These are phyloP conservation scores for Posidonia australis DNA, from an alignment of 106 monocot species.

Conservation along the genomic window DNA sequence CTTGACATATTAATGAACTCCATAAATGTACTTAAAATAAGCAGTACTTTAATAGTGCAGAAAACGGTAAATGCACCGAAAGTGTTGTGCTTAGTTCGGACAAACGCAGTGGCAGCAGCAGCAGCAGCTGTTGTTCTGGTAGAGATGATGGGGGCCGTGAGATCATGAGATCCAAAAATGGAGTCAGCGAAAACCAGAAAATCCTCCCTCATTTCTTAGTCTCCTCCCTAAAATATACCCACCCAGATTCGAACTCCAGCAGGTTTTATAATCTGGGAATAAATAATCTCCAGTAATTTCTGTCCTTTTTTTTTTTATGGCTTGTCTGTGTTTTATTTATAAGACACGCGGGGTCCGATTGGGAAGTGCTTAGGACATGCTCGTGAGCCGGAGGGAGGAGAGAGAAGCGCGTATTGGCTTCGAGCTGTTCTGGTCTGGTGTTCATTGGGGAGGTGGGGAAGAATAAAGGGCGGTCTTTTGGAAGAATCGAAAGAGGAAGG, in stretches of 20 bases:
- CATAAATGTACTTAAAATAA: too few species aligned
- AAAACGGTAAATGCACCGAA: too few species aligned
- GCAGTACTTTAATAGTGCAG: too few species aligned
- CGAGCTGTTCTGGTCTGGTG: slow-evolving; percentile 5
- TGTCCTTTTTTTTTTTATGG: neutral
- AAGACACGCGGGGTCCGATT: neutral
- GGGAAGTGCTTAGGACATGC: neutral
- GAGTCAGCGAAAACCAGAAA: neutral
- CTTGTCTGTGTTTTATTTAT: neutral
- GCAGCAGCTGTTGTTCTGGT: too few species aligned
- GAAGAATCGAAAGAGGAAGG: neutral
- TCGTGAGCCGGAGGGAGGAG: neutral
- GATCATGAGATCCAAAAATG: neutral
- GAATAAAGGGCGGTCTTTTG: neutral
- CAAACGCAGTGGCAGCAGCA: too few species aligned
- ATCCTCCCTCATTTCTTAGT: neutral
- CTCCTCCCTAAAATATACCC: neutral
- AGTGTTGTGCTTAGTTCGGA: too few species aligned
- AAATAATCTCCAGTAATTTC: neutral
- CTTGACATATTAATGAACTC: neutral
- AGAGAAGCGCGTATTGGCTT: slow-evolving; percentile 4
- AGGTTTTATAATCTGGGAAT: neutral
- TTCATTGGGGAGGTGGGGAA: too few species aligned
- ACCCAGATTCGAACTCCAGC: neutral
- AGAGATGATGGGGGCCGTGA: neutral